These are phyloP conservation scores for Fulvia fulva DNA, from an alignment of 2,329 filamentous ascomycete species.

Conservation along the genomic window DNA sequence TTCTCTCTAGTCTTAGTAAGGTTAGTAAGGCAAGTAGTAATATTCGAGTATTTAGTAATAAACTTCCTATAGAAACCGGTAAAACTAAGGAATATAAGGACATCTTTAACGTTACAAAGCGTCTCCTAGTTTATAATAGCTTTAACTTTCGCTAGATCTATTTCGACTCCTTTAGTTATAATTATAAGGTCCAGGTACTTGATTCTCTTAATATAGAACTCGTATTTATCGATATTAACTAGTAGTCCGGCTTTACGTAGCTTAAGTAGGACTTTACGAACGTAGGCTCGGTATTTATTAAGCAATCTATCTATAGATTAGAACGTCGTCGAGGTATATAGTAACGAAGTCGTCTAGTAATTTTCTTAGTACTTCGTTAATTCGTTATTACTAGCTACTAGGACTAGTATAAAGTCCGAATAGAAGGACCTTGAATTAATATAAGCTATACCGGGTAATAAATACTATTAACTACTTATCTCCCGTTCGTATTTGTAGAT, in stretches of 20 bases:
- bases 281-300: slow-evolving; percentile 14
- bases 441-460: slow-evolving; percentile 8
- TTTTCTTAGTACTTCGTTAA: slow-evolving; percentile 5
- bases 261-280: slow-evolving; percentile 15
- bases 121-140: slow-evolving; percentile 14
- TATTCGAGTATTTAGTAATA: slow-evolving; percentile 17
- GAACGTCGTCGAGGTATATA: slow-evolving; percentile 3
- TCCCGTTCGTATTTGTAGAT: slow-evolving; percentile 2
- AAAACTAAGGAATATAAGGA: slow-evolving; percentile 21
- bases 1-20: neutral
- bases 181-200: slow-evolving; percentile 23
- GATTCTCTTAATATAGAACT: slow-evolving; percentile 18
- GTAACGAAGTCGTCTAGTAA: slow-evolving; percentile 8
- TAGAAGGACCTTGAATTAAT: slow-evolving; percentile 9
- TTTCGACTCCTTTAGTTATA: slow-evolving; percentile 8
- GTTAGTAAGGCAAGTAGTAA: slow-evolving; percentile 1
- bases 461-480: slow-evolving; percentile 12
- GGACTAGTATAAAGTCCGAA: slow-evolving; percentile 5
- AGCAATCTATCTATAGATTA: slow-evolving; percentile 2
- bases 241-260: slow-evolving; percentile 10
- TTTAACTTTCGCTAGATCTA: slow-evolving; percentile 15
- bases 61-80: slow-evolving; percentile 22
- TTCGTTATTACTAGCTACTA: neutral
- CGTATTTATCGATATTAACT: slow-evolving; percentile 21
- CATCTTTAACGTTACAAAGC: slow-evolving; percentile 11